Conservation (phyloP, 495 filamentous ascomycete genomes). For the Aspergillus avenaceus region DNA sequence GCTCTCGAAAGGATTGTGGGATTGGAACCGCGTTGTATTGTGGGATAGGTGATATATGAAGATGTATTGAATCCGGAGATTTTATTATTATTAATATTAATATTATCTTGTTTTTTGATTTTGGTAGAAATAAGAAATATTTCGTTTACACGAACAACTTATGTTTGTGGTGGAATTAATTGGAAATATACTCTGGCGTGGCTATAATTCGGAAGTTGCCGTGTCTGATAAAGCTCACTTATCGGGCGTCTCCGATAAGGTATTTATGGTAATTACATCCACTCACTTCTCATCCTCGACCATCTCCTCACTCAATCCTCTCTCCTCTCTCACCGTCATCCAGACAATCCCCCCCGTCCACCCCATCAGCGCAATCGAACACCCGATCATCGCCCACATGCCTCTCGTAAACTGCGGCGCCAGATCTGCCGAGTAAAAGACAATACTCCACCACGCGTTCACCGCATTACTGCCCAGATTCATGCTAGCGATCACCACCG, state of each 20-base stretch:
- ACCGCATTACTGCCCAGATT: constrained; percentile 54
- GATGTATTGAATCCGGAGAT: no score
- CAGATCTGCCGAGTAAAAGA: constrained; percentile 57
- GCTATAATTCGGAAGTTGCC: neutral
- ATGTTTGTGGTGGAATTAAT: no score
- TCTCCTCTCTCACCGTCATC: constrained; percentile 17
- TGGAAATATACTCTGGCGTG: neutral
- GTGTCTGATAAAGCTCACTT: neutral
- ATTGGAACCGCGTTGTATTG: no score
- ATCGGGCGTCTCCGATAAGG: neutral
- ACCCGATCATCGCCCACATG: constrained; percentile 58
- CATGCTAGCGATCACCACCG: constrained; percentile 51
- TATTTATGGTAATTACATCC: no score
- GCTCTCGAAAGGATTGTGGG: neutral
- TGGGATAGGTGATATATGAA: no score
- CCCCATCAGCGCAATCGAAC: constrained; percentile 43
- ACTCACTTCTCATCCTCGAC: no score
- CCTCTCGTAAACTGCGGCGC: constrained; percentile 56
- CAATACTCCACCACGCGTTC: constrained; percentile 59
- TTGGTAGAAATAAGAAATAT: neutral
- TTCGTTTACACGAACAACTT: no score
- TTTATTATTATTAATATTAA: no score
- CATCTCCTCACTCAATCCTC: neutral
- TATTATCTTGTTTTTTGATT: no score
- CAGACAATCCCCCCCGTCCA: constrained; percentile 48